phyloP scores from a whole-genome alignment of 2,329 filamentous ascomycete genomes.

The Aspergillus udagawae region DNA sequence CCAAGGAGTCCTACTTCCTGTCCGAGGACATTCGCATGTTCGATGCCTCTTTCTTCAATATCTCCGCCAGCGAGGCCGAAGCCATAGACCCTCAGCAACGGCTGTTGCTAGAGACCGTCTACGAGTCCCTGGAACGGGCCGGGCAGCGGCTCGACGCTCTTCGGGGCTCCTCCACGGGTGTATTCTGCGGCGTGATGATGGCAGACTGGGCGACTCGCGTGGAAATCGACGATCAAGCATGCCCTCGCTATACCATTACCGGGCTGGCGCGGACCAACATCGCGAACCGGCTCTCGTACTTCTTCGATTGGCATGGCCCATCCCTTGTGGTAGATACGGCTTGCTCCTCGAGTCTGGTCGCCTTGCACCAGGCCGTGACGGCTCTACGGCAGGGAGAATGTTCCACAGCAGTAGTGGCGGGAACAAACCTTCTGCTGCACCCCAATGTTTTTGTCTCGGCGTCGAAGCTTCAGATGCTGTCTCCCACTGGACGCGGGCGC shows the following conservation, averaged over 20 bases:
- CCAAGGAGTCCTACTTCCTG: background rate
- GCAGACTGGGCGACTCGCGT: background rate
- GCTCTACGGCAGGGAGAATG: background rate
- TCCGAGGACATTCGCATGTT: conserved; percentile 1
- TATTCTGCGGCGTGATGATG: background rate
- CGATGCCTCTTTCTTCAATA: conserved; percentile 9
- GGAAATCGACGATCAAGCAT: background rate
- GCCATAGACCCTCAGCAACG: conserved; percentile 6
- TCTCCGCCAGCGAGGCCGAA: conserved; percentile 5
- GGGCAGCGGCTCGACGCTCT: background rate
- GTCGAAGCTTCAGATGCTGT: conserved; percentile 19
- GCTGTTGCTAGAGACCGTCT: conserved; percentile 5
- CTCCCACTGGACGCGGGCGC: conserved; percentile 21
- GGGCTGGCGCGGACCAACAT: background rate
- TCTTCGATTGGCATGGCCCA: background rate
- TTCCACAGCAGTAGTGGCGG: background rate
- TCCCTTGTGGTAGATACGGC: background rate
- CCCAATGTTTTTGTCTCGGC: background rate
- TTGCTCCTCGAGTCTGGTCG: background rate
- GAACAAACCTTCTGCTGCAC: background rate
- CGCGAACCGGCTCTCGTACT: background rate
- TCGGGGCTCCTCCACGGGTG: background rate
- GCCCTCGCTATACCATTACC: background rate
- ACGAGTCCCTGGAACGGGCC: conserved; percentile 5
- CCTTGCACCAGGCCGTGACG: background rate